These are phyloP conservation scores for Pseudozyma hubeiensis DNA, from an alignment of 1,284 basidiomycete genomes.

Conservation along the genomic window DNA sequence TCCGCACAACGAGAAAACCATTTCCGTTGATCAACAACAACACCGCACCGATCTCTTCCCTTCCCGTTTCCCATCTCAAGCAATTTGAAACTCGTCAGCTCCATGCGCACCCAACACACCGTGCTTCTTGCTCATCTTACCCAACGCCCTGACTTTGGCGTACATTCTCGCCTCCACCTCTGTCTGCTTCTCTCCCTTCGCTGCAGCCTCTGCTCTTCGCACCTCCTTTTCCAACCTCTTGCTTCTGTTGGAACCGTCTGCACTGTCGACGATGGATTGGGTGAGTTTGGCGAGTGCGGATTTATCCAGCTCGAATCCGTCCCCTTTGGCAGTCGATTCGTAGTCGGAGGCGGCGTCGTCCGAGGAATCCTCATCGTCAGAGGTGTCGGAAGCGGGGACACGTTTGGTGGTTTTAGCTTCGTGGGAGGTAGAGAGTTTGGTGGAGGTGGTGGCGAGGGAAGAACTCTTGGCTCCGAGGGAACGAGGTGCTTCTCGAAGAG, in stretches of 20 bases:
- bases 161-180: constrained; percentile 88
- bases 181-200: constrained; percentile 50
- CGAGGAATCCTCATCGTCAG: constrained; percentile 2
- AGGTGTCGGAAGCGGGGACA: neutral
- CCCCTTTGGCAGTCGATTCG: constrained; percentile 22
- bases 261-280: constrained; percentile 65
- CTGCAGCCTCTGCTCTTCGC: constrained; percentile 15
- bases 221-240: constrained; percentile 28
- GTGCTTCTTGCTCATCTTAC: constrained; percentile 81
- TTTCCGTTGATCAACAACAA: neutral
- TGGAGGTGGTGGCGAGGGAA: constrained; percentile 17
- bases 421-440: neutral
- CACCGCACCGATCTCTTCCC: no score
- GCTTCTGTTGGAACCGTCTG: constrained; percentile 70
- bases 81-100: constrained; percentile 69
- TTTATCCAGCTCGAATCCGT: constrained; percentile 28
- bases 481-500: constrained; percentile 89
- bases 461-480: constrained; percentile 70
- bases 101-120: constrained; percentile 82
- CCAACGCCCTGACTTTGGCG: constrained; percentile 83
- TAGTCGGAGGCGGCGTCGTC: constrained; percentile 34
- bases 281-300: constrained; percentile 22
- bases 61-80: no score
- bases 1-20: no score
- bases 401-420: constrained; percentile 14